A percentile compares a stretch with the other conserved stretches of the same genome.
These are phyloP conservation scores for Neobulgaria alba DNA, from an alignment of 2,329 filamentous ascomycete species.

Conservation along the genomic window DNA sequence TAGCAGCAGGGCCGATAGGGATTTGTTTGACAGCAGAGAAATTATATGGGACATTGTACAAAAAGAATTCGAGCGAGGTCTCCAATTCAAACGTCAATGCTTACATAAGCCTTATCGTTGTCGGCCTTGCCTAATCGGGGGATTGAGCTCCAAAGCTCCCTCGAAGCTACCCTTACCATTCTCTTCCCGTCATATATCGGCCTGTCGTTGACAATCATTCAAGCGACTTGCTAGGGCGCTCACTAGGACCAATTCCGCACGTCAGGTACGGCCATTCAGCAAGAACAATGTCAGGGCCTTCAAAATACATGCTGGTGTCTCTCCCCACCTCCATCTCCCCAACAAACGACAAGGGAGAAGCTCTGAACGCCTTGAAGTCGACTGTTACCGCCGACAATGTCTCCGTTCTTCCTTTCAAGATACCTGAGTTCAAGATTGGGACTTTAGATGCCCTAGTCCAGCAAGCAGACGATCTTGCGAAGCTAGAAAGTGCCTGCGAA, in stretches of 20 bases:
- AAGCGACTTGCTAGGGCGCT: not conserved
- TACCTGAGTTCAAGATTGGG: constrained; percentile 96
- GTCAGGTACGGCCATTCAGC: constrained; percentile 6
- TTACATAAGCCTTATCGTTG: not conserved
- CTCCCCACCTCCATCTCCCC: constrained; percentile 82
- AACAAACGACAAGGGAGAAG: constrained; percentile 71
- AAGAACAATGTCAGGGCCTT: constrained; percentile 22
- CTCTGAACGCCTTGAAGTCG: constrained; percentile 64
- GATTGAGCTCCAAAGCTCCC: not conserved
- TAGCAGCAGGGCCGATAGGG: no score
- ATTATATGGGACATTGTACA: not conserved
- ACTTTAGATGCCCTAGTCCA: constrained; percentile 91
- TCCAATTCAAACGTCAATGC: not conserved
- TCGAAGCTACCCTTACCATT: not conserved
- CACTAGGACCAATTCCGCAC: not conserved
- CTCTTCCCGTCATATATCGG: not conserved
- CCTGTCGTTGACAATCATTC: not conserved
- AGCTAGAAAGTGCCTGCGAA: constrained; percentile 74
- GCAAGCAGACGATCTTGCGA: constrained; percentile 89
- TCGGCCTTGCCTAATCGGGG: not conserved
- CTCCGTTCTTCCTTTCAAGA: constrained; percentile 65
- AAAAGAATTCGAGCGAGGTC: not conserved
- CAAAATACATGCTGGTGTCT: constrained; percentile 79
- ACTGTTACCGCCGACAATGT: constrained; percentile 69
- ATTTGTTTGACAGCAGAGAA: not conserved